Conservation (phyloP, 2,329 filamentous ascomycete genomes). For the Trichoderma oligosporum region DNA sequence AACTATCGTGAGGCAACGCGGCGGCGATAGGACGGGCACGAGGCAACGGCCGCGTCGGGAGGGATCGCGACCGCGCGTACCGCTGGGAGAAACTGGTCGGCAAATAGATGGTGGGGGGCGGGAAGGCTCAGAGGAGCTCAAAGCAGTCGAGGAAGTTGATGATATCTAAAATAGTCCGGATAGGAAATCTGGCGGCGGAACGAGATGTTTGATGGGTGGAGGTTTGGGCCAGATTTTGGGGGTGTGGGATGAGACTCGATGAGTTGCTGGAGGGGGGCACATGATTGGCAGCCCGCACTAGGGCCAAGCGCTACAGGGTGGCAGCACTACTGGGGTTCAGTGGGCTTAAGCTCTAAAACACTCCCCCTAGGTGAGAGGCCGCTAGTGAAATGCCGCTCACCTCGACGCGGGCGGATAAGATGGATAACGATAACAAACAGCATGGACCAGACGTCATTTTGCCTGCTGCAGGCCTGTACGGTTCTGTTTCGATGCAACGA, state of each 20-base stretch:
- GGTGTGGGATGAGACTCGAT: slow-evolving; percentile 24
- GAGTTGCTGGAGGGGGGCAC: slow-evolving; percentile 27
- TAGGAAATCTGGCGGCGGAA: slow-evolving; percentile 26
- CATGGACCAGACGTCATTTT: slow-evolving; percentile 15
- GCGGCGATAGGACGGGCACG: slow-evolving; percentile 23
- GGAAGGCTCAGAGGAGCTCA: slow-evolving; percentile 19
- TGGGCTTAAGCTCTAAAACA: slow-evolving; percentile 7
- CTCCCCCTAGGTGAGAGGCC: slow-evolving; percentile 14
- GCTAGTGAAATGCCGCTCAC: slow-evolving; percentile 16
- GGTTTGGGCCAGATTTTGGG: slow-evolving; percentile 22
- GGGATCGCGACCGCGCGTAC: slow-evolving; percentile 32
- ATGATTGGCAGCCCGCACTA: slow-evolving; percentile 34
- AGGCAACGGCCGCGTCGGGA: slow-evolving; percentile 26
- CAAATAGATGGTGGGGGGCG: slow-evolving; percentile 16
- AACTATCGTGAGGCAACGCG: slow-evolving; percentile 16
- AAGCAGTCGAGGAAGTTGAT: slow-evolving; percentile 5
- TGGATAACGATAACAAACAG: slow-evolving; percentile 12
- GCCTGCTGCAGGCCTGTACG: neutral
- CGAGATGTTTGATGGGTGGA: slow-evolving; percentile 31
- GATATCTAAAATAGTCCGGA: neutral
- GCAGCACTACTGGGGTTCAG: slow-evolving; percentile 21
- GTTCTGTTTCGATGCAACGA: slow-evolving; percentile 1
- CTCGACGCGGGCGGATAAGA: slow-evolving; percentile 11
- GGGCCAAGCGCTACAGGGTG: slow-evolving; percentile 24
- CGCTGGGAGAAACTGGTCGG: slow-evolving; percentile 26